phyloP scores from a whole-genome alignment of 257 asterid genomes.

The Lycium barbarum region DNA sequence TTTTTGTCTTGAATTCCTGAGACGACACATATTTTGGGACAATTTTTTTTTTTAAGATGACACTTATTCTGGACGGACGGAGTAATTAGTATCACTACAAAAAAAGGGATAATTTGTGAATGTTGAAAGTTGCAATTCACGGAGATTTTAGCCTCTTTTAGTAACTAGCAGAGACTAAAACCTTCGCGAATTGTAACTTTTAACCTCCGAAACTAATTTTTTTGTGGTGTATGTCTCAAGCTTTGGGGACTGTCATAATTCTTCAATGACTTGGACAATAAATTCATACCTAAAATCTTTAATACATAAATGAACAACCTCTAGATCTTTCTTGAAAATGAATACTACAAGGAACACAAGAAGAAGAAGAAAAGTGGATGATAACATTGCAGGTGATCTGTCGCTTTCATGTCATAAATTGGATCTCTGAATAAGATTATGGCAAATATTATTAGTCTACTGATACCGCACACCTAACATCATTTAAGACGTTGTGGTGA shows the following conservation, averaged over 20 bases:
- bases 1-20: too few species aligned
- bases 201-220: background rate
- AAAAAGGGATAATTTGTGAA: too few species aligned
- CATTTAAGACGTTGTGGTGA: background rate
- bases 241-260: background rate
- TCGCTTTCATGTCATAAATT: background rate
- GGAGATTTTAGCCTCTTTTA: too few species aligned
- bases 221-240: background rate
- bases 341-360: background rate
- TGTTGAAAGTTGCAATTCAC: too few species aligned
- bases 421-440: background rate
- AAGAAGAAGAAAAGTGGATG: background rate
- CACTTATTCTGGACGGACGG: too few species aligned
- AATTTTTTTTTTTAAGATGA: too few species aligned
- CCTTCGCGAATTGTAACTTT: too few species aligned
- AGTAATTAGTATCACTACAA: too few species aligned
- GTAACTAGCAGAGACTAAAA: too few species aligned
- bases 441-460: background rate
- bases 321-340: background rate
- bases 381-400: background rate
- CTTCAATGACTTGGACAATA: too few species aligned
- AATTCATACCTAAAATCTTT: background rate
- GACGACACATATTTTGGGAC: too few species aligned
- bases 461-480: slow-evolving; percentile 8
- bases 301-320: background rate